Percentiles rank a stretch among this genome's conserved stretches.
Evolutionary conservation across 371 early-diverging fungal genomes (phyloP).

Genomic region (Coemansia sp.): DNA sequence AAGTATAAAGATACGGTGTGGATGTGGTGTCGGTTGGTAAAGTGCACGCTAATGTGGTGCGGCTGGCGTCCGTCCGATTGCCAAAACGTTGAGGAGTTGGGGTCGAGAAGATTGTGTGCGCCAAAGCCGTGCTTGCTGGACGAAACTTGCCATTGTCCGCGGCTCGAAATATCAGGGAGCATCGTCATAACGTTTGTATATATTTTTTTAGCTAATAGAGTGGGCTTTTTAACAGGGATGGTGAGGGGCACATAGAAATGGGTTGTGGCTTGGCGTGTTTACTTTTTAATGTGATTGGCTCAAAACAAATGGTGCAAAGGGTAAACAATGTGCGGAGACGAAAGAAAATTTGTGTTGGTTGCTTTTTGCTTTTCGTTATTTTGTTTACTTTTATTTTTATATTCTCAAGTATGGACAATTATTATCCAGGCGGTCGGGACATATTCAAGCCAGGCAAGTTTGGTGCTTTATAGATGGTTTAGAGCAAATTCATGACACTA

Average conservation of each 20-base stretch:
- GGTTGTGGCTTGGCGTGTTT: slow-evolving; percentile 4
- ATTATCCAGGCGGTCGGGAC: slow-evolving; percentile 39
- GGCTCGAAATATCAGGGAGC: slow-evolving; percentile 60
- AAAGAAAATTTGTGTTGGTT: not conserved
- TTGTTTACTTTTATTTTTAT: slow-evolving; percentile 4
- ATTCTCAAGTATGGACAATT: slow-evolving; percentile 7
- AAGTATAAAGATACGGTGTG: slow-evolving; percentile 71
- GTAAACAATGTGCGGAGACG: slow-evolving; percentile 3
- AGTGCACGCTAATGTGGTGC: slow-evolving; percentile 61
- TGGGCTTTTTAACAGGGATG: too few species aligned
- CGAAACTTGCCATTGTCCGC: slow-evolving; percentile 71
- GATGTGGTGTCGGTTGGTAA: slow-evolving; percentile 59
- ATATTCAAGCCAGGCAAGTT: slow-evolving; percentile 41
- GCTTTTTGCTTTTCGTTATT: not conserved
- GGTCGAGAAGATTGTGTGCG: slow-evolving; percentile 66
- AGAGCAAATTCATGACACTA: too few species aligned
- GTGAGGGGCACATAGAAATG: too few species aligned
- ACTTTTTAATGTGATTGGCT: slow-evolving; percentile 5
- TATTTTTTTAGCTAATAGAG: too few species aligned
- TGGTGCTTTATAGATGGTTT: too few species aligned
- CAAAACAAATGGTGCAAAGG: not conserved
- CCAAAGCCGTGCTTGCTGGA: slow-evolving; percentile 71
- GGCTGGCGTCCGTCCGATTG: slow-evolving; percentile 75
- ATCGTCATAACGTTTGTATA: too few species aligned
- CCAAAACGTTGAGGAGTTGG: slow-evolving; percentile 77